Evolutionary conservation across 2,329 filamentous ascomycete genomes (phyloP).

Genomic region (Diaporthe helianthi): DNA sequence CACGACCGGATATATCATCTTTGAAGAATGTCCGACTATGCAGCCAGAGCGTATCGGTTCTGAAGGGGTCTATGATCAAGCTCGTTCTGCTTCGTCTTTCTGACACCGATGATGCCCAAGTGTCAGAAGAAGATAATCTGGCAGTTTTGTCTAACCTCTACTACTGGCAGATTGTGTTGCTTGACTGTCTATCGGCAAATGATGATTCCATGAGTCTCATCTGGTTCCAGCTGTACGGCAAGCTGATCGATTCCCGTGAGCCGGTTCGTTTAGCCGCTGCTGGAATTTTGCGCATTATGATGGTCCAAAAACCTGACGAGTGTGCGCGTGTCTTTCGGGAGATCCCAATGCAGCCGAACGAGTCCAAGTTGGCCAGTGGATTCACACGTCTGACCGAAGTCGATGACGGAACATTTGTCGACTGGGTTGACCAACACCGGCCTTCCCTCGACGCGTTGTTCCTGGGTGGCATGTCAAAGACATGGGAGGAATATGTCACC

Average conservation of each 20-base stretch:
- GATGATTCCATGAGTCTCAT: slow-evolving; percentile 84
- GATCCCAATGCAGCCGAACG: slow-evolving; percentile 67
- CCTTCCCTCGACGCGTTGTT: slow-evolving; percentile 82
- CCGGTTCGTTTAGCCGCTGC: slow-evolving; percentile 78
- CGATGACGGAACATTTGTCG: slow-evolving; percentile 86
- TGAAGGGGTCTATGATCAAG: slow-evolving; percentile 79
- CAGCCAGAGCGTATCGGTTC: slow-evolving; percentile 78
- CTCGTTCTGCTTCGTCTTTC: slow-evolving; percentile 83
- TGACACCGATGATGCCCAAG: slow-evolving; percentile 74
- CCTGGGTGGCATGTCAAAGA: slow-evolving; percentile 78
- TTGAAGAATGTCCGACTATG: slow-evolving; percentile 93
- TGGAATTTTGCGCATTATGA: slow-evolving; percentile 86
- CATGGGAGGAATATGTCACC: slow-evolving; percentile 87
- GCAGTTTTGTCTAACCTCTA: slow-evolving; percentile 83
- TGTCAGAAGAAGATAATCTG: slow-evolving; percentile 67
- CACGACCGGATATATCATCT: slow-evolving; percentile 79
- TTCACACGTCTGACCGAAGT: slow-evolving; percentile 87
- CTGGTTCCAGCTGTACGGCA: slow-evolving; percentile 92
- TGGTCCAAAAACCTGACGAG: slow-evolving; percentile 91
- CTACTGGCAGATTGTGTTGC: slow-evolving; percentile 94
- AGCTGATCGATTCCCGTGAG: slow-evolving; percentile 75
- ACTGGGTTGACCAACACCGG: slow-evolving; percentile 86
- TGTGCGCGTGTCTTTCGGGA: slow-evolving; percentile 76
- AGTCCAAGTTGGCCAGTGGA: slow-evolving; percentile 67
- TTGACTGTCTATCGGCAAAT: slow-evolving; percentile 78